phyloP scores from a whole-genome alignment of 2,329 filamentous ascomycete species.

The Cladosporium phlei region DNA sequence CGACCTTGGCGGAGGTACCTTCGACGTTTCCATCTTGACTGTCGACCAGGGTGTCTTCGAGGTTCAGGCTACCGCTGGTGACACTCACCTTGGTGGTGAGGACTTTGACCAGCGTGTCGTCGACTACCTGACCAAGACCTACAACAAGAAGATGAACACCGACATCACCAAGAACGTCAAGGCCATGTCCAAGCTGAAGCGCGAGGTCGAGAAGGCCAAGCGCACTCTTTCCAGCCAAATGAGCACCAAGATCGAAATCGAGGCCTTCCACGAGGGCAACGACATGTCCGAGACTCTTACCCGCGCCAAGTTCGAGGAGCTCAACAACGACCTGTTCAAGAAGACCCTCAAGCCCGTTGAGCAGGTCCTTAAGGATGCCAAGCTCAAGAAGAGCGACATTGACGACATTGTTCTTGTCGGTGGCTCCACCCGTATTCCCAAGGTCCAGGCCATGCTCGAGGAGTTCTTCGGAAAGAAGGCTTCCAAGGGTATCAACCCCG shows the following conservation, averaged over 20 bases:
- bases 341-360: conserved; percentile 98
- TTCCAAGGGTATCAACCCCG: conserved; percentile 98
- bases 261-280: conserved; percentile 92
- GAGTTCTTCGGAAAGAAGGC: conserved; percentile 98
- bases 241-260: conserved; percentile 65
- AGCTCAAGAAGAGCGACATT: conserved; percentile 91
- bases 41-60: conserved; percentile 98
- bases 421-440: conserved; percentile 98
- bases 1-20: conserved; percentile 97
- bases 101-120: conserved; percentile 98
- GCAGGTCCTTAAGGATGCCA: conserved; percentile 96
- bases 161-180: conserved; percentile 92
- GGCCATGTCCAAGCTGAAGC: conserved; percentile 99
- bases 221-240: conserved; percentile 63
- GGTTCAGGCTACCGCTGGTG: conserved; percentile 98
- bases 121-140: conserved; percentile 90
- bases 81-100: conserved; percentile 96
- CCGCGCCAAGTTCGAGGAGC: conserved; percentile 98
- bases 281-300: conserved; percentile 98
- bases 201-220: conserved; percentile 99
- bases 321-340: conserved; percentile 99
- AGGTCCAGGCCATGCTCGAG: conserved; percentile 90
- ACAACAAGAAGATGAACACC: conserved; percentile 96
- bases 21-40: conserved; percentile 96
- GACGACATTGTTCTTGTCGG: conserved; percentile 96